Evolutionary conservation across 352 stramenopile genomes (phyloP), one percentile per base, ranked within the genome.

Genomic region (Globisporangium cederbergense): DNA sequence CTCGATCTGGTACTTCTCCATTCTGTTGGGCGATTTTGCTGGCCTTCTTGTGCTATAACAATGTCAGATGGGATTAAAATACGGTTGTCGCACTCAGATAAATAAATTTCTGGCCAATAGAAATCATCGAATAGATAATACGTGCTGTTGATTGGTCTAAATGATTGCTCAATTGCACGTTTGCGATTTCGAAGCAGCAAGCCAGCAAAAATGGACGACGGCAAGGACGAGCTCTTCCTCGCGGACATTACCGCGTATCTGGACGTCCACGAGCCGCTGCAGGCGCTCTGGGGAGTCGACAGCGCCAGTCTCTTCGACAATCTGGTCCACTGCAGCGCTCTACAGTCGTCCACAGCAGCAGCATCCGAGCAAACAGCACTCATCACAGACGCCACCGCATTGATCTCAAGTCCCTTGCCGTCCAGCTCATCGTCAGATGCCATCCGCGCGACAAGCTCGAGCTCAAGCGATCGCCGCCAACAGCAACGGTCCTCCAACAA

Each of bases 221-320:
- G 8, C 14, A 34, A 59, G 2, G 45, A 63, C 0, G 45, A 63
- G 45, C 8, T 16, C 4, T 54, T 63, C n/a, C 46, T 56, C 16
- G 43, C 18, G 42, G 45, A 46, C 45, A 63, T 63, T 30, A 18
- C 45, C 10, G 58, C 45, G 30, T 56, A 56, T 38, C 22, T 63
- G 42, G 58, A 63, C 25, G 20, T 32, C 2, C 20, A 36, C 18
- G 54, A 60, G 54, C 30, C 58, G 7, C 28, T 56, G 7, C 58
- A 40, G 25, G n/a, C n/a, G 10, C 42, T 54, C 43, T 63, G 57
- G 57, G 16, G 57, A n/a, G 2, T 43, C 43, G 25, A 25, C n/a
- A 50, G 40, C 16, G 9, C 7, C n/a, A 20, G 22, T 5, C n/a
- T 60, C n/a, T 32, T n/a, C 1, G 38, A 20, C 30, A 10, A 34